A percentile compares a stretch with the other conserved stretches of the same genome.
These are phyloP conservation scores for Candida buenavistaensis DNA, from an alignment of 1,139 yeast species.

Conservation along the genomic window DNA sequence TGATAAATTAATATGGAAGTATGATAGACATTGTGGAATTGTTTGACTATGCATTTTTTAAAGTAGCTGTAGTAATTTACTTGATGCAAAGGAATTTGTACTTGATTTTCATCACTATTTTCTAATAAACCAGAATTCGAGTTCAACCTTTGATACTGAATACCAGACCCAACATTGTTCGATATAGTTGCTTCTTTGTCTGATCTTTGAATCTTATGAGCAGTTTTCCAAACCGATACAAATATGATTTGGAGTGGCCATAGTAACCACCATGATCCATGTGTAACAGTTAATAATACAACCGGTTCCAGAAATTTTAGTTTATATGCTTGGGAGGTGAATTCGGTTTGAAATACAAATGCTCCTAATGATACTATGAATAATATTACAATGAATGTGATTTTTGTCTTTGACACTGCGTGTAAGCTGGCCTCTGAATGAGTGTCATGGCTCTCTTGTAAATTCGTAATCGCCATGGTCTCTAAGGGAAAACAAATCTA, in stretches of 20 bases:
- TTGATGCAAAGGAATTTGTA: constrained; percentile 16
- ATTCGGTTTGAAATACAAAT: constrained; percentile 79
- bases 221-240: constrained; percentile 46
- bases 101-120: constrained; percentile 16
- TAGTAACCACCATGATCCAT: constrained; percentile 73
- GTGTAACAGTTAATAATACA: constrained; percentile 66
- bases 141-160: constrained; percentile 30
- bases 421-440: constrained; percentile 12
- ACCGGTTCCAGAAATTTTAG: constrained; percentile 69
- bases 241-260: constrained; percentile 72
- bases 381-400: constrained; percentile 55
- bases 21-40: constrained; percentile 50
- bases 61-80: constrained; percentile 31
- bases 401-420: constrained; percentile 33
- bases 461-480: constrained; percentile 19
- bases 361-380: constrained; percentile 60
- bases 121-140: constrained; percentile 31
- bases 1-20: constrained; percentile 51
- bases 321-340: constrained; percentile 70
- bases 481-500: too few relatives aligned
- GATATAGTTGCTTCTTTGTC: constrained; percentile 2
- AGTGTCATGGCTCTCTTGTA: constrained; percentile 12
- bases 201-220: constrained; percentile 22
- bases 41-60: constrained; percentile 45
- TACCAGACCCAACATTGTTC: constrained; percentile 5